Conservation (phyloP, 2,329 filamentous ascomycete species). For the Fusarium oxysporum region DNA sequence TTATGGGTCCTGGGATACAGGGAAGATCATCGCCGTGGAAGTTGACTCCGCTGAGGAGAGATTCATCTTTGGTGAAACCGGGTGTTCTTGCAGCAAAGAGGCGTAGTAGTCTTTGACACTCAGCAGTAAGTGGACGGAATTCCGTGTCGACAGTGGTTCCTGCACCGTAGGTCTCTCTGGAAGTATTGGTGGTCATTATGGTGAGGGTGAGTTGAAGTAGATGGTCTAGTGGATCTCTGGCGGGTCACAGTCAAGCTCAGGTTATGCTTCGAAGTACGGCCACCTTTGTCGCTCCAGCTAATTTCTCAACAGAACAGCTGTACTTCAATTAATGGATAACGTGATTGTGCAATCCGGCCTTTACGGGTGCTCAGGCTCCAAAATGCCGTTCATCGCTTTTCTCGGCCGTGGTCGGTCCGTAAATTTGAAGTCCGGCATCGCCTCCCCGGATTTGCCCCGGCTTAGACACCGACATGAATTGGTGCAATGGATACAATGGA, state of each 20-base stretch:
- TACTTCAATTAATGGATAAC: neutral
- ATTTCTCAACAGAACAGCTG: neutral
- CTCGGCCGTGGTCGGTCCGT: neutral
- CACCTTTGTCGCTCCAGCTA: neutral
- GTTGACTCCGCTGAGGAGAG: neutral
- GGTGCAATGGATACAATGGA: too few species aligned
- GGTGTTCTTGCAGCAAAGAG: neutral
- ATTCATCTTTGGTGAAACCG: neutral
- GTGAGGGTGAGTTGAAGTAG: neutral
- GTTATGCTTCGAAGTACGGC: neutral
- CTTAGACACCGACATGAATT: rapidly evolving
- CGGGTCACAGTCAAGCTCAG: neutral
- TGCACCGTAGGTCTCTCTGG: neutral
- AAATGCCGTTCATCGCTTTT: neutral
- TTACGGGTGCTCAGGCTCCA: neutral
- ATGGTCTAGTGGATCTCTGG: neutral
- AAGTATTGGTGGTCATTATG: neutral
- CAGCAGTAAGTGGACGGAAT: neutral
- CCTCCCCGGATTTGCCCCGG: neutral
- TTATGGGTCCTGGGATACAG: neutral
- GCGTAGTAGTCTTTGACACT: neutral
- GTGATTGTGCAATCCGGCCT: rapidly evolving
- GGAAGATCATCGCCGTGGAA: neutral
- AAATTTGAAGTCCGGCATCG: neutral
- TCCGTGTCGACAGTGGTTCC: neutral